These are phyloP conservation scores for Hibiscus syriacus DNA, from an alignment of 345 rosid species.

Conservation along the genomic window DNA sequence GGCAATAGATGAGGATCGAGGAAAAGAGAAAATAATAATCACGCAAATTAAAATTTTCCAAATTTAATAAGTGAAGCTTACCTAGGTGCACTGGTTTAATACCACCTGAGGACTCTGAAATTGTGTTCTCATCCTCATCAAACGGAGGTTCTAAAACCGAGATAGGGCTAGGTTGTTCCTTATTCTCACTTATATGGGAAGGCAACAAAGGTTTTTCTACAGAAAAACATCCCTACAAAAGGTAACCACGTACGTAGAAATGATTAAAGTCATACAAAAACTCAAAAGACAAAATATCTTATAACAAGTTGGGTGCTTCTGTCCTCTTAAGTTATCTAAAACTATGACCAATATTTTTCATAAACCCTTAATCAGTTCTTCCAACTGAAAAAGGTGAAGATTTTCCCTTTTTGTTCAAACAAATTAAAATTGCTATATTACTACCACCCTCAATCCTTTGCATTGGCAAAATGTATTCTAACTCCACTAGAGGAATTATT, in stretches of 20 bases:
- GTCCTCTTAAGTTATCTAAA: neutral
- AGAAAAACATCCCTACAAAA: constrained; percentile 48
- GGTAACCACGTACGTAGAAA: constrained; percentile 5
- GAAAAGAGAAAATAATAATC: neutral
- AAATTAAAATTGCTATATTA: no score
- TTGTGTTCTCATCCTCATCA: constrained; percentile 51
- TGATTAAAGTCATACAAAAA: neutral
- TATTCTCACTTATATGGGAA: constrained; percentile 45
- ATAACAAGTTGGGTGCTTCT: neutral
- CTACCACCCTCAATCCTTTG: no score
- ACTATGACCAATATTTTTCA: neutral
- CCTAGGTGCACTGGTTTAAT: constrained; percentile 36
- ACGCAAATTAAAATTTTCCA: neutral
- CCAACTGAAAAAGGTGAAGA: neutral
- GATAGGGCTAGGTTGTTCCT: constrained; percentile 92
- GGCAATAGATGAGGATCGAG: neutral
- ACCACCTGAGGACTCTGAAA: constrained; percentile 33
- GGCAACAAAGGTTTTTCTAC: constrained; percentile 32
- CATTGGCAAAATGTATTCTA: no score
- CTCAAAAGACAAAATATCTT: neutral
- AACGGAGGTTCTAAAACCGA: constrained; percentile 73
- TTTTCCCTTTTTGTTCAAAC: neutral
- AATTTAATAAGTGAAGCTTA: constrained; percentile 13
- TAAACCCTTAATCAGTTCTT: neutral
- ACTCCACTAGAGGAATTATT: no score